Base-by-base conservation (phyloP, 2,329 filamentous ascomycete species). In the Xylariaceae sp. region DNA sequence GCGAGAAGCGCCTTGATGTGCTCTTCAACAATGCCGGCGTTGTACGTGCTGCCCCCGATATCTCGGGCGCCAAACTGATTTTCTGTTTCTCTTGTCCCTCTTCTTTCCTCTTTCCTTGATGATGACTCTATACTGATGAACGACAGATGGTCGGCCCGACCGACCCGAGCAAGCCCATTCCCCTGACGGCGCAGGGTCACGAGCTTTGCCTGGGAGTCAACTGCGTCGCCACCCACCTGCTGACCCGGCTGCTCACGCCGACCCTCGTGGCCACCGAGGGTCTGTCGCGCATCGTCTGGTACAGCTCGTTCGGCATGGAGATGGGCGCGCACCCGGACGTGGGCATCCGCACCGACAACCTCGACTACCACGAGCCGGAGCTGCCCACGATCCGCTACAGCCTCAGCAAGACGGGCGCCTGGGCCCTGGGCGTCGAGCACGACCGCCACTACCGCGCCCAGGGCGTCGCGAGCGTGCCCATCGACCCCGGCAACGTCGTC, bases 1-100 rank as follows among this genome's bases (percentile, higher is more conserved):
- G 42, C 13, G 62, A 66, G 36, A 21, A 35, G 2, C 46, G 44
- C 19, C 51, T 67, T 0, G 49, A 67, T 40, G 57, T 63, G 2
- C 46, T 67, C 0, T 60, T 53, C 44, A 56, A 58, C 36, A 58
- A 58, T 36, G 59, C 59, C 13, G 56, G 55, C 12, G 55, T 64
- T 6, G 60, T 33, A 41, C 0, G 8, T 19, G 23, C 17, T 16
- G n/a, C n/a, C n/a, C n/a, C n/a, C n/a, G n/a, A n/a, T n/a, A n/a
- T n/a, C n/a, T n/a, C n/a, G n/a, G n/a, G n/a, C n/a, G n/a, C n/a
- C n/a, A n/a, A n/a, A n/a, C n/a, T n/a, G n/a, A n/a, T n/a, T n/a
- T n/a, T n/a, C n/a, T n/a, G n/a, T n/a, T n/a, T n/a, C n/a, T n/a
- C n/a, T n/a, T n/a, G n/a, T n/a, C n/a, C n/a, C n/a, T n/a, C n/a